These are phyloP conservation scores for Roridomyces roridus DNA, from an alignment of 768 basidiomycete species.

Conservation along the genomic window DNA sequence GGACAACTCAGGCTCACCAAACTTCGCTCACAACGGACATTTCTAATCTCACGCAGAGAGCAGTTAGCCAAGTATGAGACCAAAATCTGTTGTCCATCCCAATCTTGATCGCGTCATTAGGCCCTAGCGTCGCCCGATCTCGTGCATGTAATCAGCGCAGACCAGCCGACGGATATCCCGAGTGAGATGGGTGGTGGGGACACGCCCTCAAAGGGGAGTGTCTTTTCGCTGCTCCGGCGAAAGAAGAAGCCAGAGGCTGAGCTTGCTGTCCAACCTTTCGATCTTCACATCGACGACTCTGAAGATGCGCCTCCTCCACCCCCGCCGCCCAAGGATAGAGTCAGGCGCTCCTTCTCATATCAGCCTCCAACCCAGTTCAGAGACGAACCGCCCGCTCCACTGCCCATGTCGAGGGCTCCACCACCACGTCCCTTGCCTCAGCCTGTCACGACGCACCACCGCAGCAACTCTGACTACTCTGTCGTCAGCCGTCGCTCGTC, in stretches of 20 bases:
- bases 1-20: slow-evolving; percentile 48
- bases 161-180: not conserved
- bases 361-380: slow-evolving; percentile 6
- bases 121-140: slow-evolving; percentile 23
- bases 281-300: slow-evolving; percentile 24
- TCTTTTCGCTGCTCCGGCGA: slow-evolving; percentile 45
- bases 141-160: slow-evolving; percentile 22
- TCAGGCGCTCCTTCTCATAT: slow-evolving; percentile 23
- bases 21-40: slow-evolving; percentile 53
- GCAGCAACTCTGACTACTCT: slow-evolving; percentile 48
- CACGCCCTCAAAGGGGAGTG: slow-evolving; percentile 25
- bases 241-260: slow-evolving; percentile 42
- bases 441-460: slow-evolving; percentile 32
- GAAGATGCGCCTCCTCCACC: slow-evolving; percentile 43
- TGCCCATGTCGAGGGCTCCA: slow-evolving; percentile 3
- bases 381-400: not conserved
- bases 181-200: slow-evolving; percentile 17
- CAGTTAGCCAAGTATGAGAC: slow-evolving; percentile 42
- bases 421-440: slow-evolving; percentile 27
- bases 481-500: slow-evolving; percentile 43
- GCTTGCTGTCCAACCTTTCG: slow-evolving; percentile 19
- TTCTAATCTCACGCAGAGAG: slow-evolving; percentile 47
- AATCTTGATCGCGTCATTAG: slow-evolving; percentile 11
- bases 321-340: slow-evolving; percentile 53
- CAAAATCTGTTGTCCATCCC: slow-evolving; percentile 4